Conservation (phyloP, 176 grass and related monocot genomes). For the Tuctoria greenei region DNA sequence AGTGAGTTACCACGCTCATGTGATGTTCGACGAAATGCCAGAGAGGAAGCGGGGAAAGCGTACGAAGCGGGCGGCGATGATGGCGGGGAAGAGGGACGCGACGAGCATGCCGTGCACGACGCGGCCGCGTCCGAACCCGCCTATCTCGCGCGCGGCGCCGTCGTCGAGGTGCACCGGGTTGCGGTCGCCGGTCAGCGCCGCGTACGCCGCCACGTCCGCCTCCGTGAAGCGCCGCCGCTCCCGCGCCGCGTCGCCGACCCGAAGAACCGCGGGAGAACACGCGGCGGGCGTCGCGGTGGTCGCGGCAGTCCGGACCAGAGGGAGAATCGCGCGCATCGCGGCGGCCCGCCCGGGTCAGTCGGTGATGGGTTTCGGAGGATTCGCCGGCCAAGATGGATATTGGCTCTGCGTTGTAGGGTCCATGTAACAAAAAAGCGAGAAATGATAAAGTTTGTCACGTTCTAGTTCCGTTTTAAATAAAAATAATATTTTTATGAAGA, state of each 20-base stretch:
- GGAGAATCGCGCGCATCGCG: conserved; percentile 6
- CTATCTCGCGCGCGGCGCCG: conserved; percentile 31
- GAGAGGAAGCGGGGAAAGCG: background rate
- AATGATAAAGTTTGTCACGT: too few species aligned
- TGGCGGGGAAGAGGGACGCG: conserved; percentile 63
- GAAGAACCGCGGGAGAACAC: conserved; percentile 5
- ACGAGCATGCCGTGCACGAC: conserved; percentile 85
- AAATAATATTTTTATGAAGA: too few species aligned
- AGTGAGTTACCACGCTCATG: background rate
- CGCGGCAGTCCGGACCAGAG: background rate
- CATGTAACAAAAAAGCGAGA: too few species aligned
- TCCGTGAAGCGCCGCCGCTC: conserved; percentile 54
- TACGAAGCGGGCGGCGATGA: conserved; percentile 70
- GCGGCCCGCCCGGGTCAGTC: too few species aligned
- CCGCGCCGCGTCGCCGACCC: conserved; percentile 37
- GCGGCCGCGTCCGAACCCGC: conserved; percentile 51
- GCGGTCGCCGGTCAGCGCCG: conserved; percentile 55
- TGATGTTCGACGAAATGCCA: conserved; percentile 42
- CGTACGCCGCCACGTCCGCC: conserved; percentile 52
- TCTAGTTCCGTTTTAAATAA: too few species aligned
- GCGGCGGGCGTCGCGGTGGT: background rate
- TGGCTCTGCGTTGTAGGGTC: too few species aligned
- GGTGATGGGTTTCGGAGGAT: too few species aligned
- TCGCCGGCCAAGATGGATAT: too few species aligned
- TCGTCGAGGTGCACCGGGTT: conserved; percentile 70